Base-by-base conservation (phyloP, 495 filamentous ascomycete genomes). In the Daldinia grandis region DNA sequence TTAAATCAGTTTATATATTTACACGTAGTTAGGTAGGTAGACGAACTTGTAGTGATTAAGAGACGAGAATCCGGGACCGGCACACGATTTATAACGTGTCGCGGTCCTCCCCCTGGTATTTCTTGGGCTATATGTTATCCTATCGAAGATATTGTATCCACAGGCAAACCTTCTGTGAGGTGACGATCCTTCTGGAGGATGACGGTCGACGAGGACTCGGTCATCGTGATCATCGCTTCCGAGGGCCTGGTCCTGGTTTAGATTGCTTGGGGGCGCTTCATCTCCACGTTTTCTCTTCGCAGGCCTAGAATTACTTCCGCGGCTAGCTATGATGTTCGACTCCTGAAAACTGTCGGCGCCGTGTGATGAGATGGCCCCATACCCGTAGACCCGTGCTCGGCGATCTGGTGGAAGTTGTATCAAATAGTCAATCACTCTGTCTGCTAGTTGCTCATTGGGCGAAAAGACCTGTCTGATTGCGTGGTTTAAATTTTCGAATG, bases 11-110 rank as follows among this genome's bases (percentile, higher is more conserved):
- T 33, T 58, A 30, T 19, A 19, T 25, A 50, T 14, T 33, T 31
- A 21, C 10, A 25, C n/a, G 50, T 42, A 14, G 8, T 5, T 14
- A 14, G 33, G 24, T 14, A 14, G 33, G 24, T 19, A n/a, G 9
- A 57, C 65, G n/a, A 14, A 68, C 65, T 68, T 68, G 12, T 68
- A 68, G 17, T 68, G 65, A 15, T 68, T 68, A 19, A 68, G 14
- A 8, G n/a, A 10, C 7, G 31, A 19, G 8, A 57, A 62, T 25
- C 65, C 57, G 33, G 65, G 65, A 19, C 58, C 58, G 4, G 51
- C 51, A 33, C 58, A 68, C 0, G 66, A 51, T 33, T 53, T 68
- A 44, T 62, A 62, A 28, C 24, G 57, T 37, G 49, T 38, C 5
- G 44, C 33, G 15, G 49, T 55, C 9, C 49, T 55, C 4, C 44